Evolutionary conservation across 1,284 basidiomycete species (phyloP), one percentile per base, ranked within the genome.

Genomic region (Mrakiaceae sp.): DNA sequence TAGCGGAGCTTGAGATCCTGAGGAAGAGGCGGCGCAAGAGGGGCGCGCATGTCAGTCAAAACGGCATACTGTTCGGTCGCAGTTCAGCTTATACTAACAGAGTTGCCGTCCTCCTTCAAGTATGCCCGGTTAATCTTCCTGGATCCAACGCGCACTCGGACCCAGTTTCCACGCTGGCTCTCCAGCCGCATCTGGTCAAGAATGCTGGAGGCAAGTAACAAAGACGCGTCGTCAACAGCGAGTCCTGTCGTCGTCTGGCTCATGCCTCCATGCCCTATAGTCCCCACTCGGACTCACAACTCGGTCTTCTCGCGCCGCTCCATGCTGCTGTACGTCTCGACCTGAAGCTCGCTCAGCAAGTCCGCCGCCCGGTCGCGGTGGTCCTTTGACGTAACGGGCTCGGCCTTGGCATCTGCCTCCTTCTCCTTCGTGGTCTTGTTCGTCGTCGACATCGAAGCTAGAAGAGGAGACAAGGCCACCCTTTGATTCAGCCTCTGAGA

Each of bases 271-370:
- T 6, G 48, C 16, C 10, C 47, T 9, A 66, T 8, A 44, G 8
- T 27, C 48, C 27, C 27, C 27, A 27, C 27, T 27, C 27, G 27
- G 5, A 69, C 75, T 72, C 68, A 76, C 76, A 99, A 98, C 74
- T 98, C 92, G 9, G 91, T 96, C 81, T 99, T 99, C 77, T 99
- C 96, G 71, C 90, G 80, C 68, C 94, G 85, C 70, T 97, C 91
- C 95, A 99, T 98, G 11, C 89, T 92, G 40, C 93, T 96, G 74
- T 98, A 99, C 3, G 96, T 98, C 78, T 99, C 96, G 55, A 98
- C 94, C 78, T 97, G 93, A 0, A 99, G 84, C 64, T 98, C 96
- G 61, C 88, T 88, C 68, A 98, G 81, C 46, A 97, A 79, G 69
- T 96, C 93, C 0, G 90, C 94, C 0, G 90, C 89, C 0, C 84